Evolutionary conservation across 2,329 filamentous ascomycete species (phyloP), one percentile per base, ranked within the genome.

Genomic region (Ophiostoma quercus): DNA sequence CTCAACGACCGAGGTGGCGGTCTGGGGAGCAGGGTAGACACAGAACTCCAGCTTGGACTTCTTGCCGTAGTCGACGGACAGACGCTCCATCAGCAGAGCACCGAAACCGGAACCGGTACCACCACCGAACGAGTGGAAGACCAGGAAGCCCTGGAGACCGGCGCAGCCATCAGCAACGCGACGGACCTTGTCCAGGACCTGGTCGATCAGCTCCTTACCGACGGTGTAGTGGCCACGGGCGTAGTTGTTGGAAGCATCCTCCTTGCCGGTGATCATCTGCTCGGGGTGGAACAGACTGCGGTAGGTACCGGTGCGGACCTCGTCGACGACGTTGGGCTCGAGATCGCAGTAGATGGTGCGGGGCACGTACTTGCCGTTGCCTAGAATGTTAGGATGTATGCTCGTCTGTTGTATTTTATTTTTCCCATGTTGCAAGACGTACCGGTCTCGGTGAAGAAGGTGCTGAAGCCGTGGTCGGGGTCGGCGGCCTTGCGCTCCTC

Each of bases 41-140:
- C 93, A 97, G 87, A 99, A 99, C 84, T 99, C 95, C 74, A 99
- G 88, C 90, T 99, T 99, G 88, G 92, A 96, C 90, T 99, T 99
- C 90, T 99, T 99, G 86, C 95, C 94, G 80, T 97, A 99, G 84
- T 99, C 95, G 78, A 97, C 92, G 47, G 95, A 98, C 73, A 99
- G 89, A 80, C 95, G 94, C 87, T 99, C 95, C 93, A 99, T 96
- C 77, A 99, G 87, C 76, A 99, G 89, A 77, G 95, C 95, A 84
- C 95, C 95, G 82, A 99, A 99, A 79, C 95, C 95, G 77, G 95
- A 99, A 78, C 95, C 95, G 77, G 95, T 99, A 85, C 95, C 95
- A 83, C 95, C 95, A 84, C 95, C 95, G 81, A 99, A 98, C 72
- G 94, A 98, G 90, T 99, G 95, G 91, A 98, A 98, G 79, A 99